Evolutionary conservation across 768 basidiomycete species (phyloP).

Genomic region (Gyrodon lividus): DNA sequence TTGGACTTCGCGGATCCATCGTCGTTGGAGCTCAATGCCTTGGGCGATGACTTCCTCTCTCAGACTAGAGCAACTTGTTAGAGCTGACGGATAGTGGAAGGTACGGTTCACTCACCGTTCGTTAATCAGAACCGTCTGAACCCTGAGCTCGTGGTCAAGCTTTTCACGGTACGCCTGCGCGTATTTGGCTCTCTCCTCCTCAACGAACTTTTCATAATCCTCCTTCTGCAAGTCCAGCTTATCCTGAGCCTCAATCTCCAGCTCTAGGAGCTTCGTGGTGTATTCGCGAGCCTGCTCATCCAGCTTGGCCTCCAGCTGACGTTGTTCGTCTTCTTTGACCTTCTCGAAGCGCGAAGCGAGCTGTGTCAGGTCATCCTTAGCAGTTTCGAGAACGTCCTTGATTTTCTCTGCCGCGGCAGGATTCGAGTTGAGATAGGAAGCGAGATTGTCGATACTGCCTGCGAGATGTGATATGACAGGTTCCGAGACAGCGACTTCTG

Average conservation of each 20-base stretch:
- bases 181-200: constrained; percentile 71
- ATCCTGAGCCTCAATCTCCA: constrained; percentile 84
- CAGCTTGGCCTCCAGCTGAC: constrained; percentile 59
- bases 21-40: constrained; percentile 94
- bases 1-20: constrained; percentile 97
- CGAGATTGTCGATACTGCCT: constrained; percentile 87
- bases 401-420: constrained; percentile 67
- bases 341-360: constrained; percentile 76
- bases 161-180: constrained; percentile 81
- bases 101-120: constrained; percentile 63
- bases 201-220: constrained; percentile 77
- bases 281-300: constrained; percentile 88
- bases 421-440: constrained; percentile 76
- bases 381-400: constrained; percentile 71
- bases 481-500: constrained; percentile 70
- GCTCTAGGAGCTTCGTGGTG: constrained; percentile 71
- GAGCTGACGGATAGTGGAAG: background rate
- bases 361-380: constrained; percentile 76
- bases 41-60: constrained; percentile 95
- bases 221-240: constrained; percentile 85
- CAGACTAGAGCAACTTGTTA: constrained; percentile 48
- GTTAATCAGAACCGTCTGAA: constrained; percentile 91
- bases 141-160: constrained; percentile 78
- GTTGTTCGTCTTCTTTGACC: constrained; percentile 77
- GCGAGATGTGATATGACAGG: constrained; percentile 94